Conservation (phyloP, 805 yeast species). For the Brettanomyces sp. region DNA sequence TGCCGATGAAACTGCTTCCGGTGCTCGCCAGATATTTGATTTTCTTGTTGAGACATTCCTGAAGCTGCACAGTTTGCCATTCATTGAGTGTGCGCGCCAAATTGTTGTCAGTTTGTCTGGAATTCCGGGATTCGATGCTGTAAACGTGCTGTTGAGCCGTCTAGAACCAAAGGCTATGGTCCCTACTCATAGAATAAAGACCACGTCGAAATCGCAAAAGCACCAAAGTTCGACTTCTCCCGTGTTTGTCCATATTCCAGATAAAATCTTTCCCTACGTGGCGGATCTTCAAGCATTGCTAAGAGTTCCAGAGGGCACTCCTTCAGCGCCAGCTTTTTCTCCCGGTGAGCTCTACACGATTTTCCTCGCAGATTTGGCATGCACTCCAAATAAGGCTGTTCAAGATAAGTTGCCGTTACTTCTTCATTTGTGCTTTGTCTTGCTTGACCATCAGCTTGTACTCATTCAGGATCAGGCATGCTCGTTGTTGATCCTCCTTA, state of each 20-base stretch:
- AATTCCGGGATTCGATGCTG: conserved; percentile 36
- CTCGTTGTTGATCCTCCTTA: conserved; percentile 60
- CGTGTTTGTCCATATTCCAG: not conserved
- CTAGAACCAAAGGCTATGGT: conserved; percentile 83
- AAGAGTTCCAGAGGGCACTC: conserved; percentile 32
- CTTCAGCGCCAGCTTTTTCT: conserved; percentile 56
- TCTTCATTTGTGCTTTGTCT: conserved; percentile 68
- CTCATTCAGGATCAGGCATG: conserved; percentile 81
- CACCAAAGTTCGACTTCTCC: not conserved
- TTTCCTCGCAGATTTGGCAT: conserved; percentile 71
- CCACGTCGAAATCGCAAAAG: not conserved
- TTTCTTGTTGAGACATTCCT: conserved; percentile 62
- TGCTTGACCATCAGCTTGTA: conserved; percentile 80
- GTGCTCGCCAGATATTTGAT: conserved; percentile 62
- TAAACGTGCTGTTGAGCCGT: conserved; percentile 58
- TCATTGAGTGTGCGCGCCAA: conserved; percentile 74
- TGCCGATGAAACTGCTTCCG: conserved; percentile 28
- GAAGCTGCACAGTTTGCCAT: conserved; percentile 56
- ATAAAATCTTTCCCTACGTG: conserved; percentile 50
- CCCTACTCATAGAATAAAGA: conserved; percentile 30
- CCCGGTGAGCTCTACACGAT: conserved; percentile 81
- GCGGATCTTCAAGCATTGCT: conserved; percentile 57
- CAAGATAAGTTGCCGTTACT: conserved; percentile 57
- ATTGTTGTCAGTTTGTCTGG: conserved; percentile 70
- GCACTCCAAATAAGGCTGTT: conserved; percentile 56